A percentile compares a stretch with the other conserved stretches of the same genome.
Conservation (phyloP, 2,329 filamentous ascomycete genomes). For the Orbilia oligospora region DNA sequence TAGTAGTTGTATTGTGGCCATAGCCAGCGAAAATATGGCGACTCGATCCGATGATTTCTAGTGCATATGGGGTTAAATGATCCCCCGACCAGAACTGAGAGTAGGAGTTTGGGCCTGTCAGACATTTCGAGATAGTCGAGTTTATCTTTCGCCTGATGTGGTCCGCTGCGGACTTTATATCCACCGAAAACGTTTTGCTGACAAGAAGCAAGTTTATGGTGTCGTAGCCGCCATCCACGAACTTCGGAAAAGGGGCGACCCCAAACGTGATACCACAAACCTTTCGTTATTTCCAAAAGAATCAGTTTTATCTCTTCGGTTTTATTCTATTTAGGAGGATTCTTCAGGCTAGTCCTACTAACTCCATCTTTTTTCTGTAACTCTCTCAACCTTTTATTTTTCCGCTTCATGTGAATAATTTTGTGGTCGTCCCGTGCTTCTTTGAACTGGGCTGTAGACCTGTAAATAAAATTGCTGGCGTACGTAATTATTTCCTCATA, state of each 20-base stretch:
- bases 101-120: slow-evolving; percentile 1
- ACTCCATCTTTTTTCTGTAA: slow-evolving; percentile 20
- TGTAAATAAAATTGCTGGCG: slow-evolving; percentile 26
- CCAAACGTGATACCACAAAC: slow-evolving; percentile 17
- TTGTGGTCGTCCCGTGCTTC: not conserved
- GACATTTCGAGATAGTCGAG: not conserved
- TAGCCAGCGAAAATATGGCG: slow-evolving; percentile 39
- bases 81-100: not conserved
- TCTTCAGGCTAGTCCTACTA: too few species aligned
- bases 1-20: slow-evolving; percentile 1
- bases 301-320: not conserved
- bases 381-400: not conserved
- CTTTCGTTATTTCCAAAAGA: not conserved
- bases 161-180: slow-evolving; percentile 3
- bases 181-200: slow-evolving; percentile 23
- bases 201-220: slow-evolving; percentile 10
- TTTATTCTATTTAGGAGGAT: too few species aligned
- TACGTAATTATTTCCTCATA: slow-evolving; percentile 29
- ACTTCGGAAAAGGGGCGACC: slow-evolving; percentile 10
- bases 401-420: not conserved
- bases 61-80: not conserved
- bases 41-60: slow-evolving; percentile 2
- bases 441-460: slow-evolving; percentile 5
- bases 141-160: not conserved
- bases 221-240: not conserved